Percentiles rank a stretch among this genome's conserved stretches.
phyloP scores from a whole-genome alignment of 2,329 filamentous ascomycete genomes.

The Elsinoe perseae region DNA sequence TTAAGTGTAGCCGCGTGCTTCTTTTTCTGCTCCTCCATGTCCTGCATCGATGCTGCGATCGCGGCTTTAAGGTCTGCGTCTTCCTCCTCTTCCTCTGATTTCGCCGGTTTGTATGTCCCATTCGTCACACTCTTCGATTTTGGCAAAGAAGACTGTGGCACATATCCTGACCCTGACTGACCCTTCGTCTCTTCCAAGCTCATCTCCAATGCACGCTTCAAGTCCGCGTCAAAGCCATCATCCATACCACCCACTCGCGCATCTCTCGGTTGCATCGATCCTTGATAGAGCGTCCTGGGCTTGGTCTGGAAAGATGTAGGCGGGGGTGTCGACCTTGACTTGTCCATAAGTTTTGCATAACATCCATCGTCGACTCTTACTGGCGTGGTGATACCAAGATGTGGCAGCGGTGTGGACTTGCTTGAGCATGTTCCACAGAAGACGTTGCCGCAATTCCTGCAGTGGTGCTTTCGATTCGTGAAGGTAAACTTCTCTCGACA shows the following conservation, averaged over 20 bases:
- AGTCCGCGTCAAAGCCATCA: constrained; percentile 86
- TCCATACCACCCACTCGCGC: constrained; percentile 61
- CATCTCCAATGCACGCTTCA: constrained; percentile 92
- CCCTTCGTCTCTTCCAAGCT: constrained; percentile 87
- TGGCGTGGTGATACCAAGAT: constrained; percentile 82
- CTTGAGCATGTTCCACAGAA: constrained; percentile 93
- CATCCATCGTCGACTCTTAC: constrained; percentile 96
- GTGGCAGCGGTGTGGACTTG: constrained; percentile 80
- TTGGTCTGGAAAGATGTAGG: constrained; percentile 47
- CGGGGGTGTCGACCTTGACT: constrained; percentile 42
- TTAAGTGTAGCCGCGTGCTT: constrained; percentile 77
- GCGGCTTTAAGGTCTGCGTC: constrained; percentile 90
- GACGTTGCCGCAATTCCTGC: constrained; percentile 93
- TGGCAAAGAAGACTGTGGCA: constrained; percentile 52
- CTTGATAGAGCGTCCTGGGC: constrained; percentile 55
- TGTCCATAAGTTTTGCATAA: constrained; percentile 79
- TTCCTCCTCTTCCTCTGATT: constrained; percentile 63
- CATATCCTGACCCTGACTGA: constrained; percentile 62
- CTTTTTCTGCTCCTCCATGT: constrained; percentile 98
- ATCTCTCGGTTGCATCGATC: constrained; percentile 78
- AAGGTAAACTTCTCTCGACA: constrained; percentile 94
- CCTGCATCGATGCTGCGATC: constrained; percentile 85
- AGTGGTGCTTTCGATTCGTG: constrained; percentile 97
- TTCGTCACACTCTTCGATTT: constrained; percentile 30
- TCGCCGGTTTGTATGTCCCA: constrained; percentile 32